Evolutionary conservation across 129 eudicot genomes (phyloP).

Genomic region (Gnaphalium uliginosum): DNA sequence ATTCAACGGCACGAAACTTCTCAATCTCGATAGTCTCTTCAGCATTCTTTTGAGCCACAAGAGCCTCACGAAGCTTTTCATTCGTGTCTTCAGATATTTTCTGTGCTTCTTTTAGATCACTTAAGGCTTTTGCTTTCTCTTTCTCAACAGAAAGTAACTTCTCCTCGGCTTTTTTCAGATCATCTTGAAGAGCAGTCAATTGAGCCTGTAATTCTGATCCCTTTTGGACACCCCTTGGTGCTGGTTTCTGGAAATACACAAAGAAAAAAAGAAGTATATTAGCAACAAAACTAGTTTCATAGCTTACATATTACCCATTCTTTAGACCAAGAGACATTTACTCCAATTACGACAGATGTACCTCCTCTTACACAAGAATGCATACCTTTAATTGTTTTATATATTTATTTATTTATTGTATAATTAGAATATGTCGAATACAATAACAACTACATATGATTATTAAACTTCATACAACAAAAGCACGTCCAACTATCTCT

Average conservation of each 20-base stretch:
- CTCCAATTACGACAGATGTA: too few relatives aligned
- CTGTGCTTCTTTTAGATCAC: constrained; percentile 76
- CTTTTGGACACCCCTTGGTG: constrained; percentile 52
- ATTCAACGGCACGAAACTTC: constrained; percentile 85
- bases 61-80: constrained; percentile 75
- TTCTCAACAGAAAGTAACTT: constrained; percentile 63
- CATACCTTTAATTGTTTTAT: too few relatives aligned
- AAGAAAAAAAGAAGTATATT: not conserved
- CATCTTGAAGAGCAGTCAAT: constrained; percentile 67
- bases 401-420: too few relatives aligned
- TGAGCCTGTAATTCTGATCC: constrained; percentile 82
- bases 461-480: not conserved
- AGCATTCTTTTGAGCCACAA: constrained; percentile 86
- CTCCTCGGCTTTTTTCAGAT: constrained; percentile 78
- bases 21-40: constrained; percentile 89
- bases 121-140: constrained; percentile 63
- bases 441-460: not conserved
- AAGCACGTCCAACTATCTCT: not conserved
- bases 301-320: too few relatives aligned
- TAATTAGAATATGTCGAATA: too few relatives aligned
- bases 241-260: constrained; percentile 59
- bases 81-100: constrained; percentile 71
- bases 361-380: too few relatives aligned
- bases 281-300: too few relatives aligned
- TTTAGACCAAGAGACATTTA: too few relatives aligned